Conservation (phyloP, 78 protist species). For the Dictyostelium firmibasis region DNA sequence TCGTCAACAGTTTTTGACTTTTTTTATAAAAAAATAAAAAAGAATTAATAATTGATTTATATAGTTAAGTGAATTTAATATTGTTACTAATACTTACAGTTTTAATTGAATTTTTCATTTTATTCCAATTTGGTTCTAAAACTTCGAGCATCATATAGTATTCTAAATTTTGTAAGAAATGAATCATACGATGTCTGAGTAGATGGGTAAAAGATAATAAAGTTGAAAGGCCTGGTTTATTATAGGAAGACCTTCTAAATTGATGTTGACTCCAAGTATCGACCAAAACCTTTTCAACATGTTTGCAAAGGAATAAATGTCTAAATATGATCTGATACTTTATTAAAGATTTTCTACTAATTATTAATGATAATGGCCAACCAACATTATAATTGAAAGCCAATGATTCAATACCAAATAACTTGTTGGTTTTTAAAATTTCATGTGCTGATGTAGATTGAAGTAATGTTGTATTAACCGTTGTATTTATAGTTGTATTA, state of each 20-base stretch:
- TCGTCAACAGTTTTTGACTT: conserved; percentile 81
- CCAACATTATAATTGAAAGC: conserved; percentile 83
- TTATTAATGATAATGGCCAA: conserved; percentile 91
- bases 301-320: conserved; percentile 88
- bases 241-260: neutral
- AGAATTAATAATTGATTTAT: neutral
- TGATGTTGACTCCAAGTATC: conserved; percentile 80
- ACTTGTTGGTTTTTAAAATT: neutral
- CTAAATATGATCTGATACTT: conserved; percentile 94
- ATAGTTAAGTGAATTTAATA: too few species aligned
- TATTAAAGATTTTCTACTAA: conserved; percentile 56
- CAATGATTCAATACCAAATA: conserved; percentile 85
- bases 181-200: conserved; percentile 89
- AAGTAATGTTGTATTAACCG: neutral
- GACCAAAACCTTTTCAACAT: conserved; percentile 81
- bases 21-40: neutral
- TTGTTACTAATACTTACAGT: conserved; percentile 30
- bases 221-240: conserved; percentile 14
- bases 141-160: conserved; percentile 90
- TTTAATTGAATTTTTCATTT: conserved; percentile 44
- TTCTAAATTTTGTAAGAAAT: conserved; percentile 86
- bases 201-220: conserved; percentile 47
- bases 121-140: conserved; percentile 89
- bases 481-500: neutral
- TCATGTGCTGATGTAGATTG: neutral